Base-by-base conservation (phyloP, 768 basidiomycete species). In the Hypsizygus marmoreus region DNA sequence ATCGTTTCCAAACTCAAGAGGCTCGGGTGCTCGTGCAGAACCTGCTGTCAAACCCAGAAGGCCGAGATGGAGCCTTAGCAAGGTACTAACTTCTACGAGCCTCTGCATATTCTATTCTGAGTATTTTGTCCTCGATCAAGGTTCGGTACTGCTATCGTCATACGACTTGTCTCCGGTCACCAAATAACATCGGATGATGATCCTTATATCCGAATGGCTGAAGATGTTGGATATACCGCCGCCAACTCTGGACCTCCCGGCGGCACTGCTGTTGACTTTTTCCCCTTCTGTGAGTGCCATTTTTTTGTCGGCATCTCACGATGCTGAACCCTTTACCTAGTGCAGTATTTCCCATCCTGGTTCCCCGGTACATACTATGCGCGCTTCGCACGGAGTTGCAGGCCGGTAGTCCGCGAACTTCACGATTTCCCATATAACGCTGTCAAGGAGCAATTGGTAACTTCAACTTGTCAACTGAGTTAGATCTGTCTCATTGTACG, bases 141-240 rank as follows among this genome's bases (percentile, higher is more conserved):
- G 13, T 48, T 35, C 51, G 47, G 35, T 22, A 56, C 43, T 6
- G 54, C 53, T 3, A 56, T 56, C 6, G 61, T 64, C 19, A 58
- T 65, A 48, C 44, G 47, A 23, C 42, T 63, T 14, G 55, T 62
- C 0, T 70, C 65, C 36, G 71, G 72, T 7, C 63, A 70, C 26
- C 51, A 55, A 16, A 57, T 72, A 30, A 48, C 53, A 2, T 61
- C 60, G 8, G 46, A 57, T 25, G 64, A 71, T 9, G 74, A 78
- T 43, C 62, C 63, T 1, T 65, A 70, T 40, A 58, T 79, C 17
- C 42, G 53, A 9, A 54, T 69, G 9, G 71, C 69, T 10, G 65
- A 73, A 28, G 54, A 60, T n/a, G 61, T 67, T 9, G 50, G 62
- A 22, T 34, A 56, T 11, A 49, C 65, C 45, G 42, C 63, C 34